Evolutionary conservation across 805 yeast species (phyloP).

Genomic region (Candida manassasensis): DNA sequence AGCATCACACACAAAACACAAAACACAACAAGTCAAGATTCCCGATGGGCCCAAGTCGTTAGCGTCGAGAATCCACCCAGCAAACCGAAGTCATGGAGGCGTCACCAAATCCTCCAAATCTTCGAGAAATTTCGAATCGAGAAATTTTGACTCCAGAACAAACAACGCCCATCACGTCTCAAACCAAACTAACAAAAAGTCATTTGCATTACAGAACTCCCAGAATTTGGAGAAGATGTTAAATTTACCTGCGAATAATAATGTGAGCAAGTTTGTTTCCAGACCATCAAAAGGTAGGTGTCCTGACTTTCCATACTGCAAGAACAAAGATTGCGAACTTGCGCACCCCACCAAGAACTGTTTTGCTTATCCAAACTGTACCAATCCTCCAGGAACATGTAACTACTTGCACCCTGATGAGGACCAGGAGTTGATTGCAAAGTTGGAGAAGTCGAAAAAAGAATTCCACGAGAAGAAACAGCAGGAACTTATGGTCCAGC

Average conservation of each 20-base stretch:
- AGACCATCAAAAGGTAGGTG: conserved; percentile 62
- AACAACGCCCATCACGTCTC: neutral
- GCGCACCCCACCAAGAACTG: conserved; percentile 81
- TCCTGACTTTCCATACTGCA: conserved; percentile 66
- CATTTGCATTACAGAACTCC: conserved; percentile 34
- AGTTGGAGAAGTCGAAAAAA: conserved; percentile 57
- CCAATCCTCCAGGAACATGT: conserved; percentile 78
- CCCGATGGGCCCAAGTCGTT: conserved; percentile 5
- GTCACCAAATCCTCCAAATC: neutral
- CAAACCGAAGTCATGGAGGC: conserved; percentile 3
- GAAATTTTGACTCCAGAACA: conserved; percentile 5
- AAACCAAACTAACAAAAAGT: conserved; percentile 14
- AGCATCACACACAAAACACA: too few species aligned
- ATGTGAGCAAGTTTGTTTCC: conserved; percentile 32
- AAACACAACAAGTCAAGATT: neutral
- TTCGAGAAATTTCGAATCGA: conserved; percentile 3
- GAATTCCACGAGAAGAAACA: conserved; percentile 43
- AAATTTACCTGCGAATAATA: conserved; percentile 26
- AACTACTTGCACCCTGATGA: conserved; percentile 79
- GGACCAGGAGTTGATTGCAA: conserved; percentile 69
- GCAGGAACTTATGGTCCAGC: conserved; percentile 9
- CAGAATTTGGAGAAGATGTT: conserved; percentile 40
- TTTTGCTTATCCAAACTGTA: conserved; percentile 70
- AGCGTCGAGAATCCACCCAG: conserved; percentile 2
- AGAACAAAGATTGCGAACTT: conserved; percentile 61